Base-by-base conservation (phyloP, 208 protist species). In the Crithidia thermophila region DNA sequence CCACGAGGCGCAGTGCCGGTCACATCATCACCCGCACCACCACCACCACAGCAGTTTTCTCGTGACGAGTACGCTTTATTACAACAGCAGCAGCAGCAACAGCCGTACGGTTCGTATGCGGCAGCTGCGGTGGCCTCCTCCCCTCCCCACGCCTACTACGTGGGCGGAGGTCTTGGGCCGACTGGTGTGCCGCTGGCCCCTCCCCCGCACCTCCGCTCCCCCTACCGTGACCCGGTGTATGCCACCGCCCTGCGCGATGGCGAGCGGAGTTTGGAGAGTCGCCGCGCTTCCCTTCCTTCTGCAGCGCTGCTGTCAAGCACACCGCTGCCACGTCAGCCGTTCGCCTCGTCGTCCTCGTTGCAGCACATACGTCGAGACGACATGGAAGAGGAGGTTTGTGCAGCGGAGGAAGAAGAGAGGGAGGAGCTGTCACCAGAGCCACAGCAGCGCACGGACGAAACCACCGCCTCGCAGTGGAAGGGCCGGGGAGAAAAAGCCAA, bases 321-420 rank as follows among this genome's bases (percentile, higher is more conserved):
- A n/a, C n/a, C 33, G n/a, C 53, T 46, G 36, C 53, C 53, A 33
- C 36, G 33, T n/a, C 53, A 59, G 53, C 53, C 36, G 4, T 59
- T 59, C 23, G 36, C 53, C 1, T 9, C 47, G 7, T 13, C 47
- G 4, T 36, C 47, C n/a, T n/a, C n/a, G n/a, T n/a, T n/a, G n/a
- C n/a, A n/a, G n/a, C n/a, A n/a, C n/a, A n/a, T n/a, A n/a, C n/a
- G n/a, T n/a, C n/a, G n/a, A n/a, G n/a, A 28, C 28, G 47, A 36
- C 47, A 53, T 4, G 31, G 23, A 3, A 16, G 47, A 53, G 47
- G 4, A n/a, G n/a, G n/a, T n/a, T n/a, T n/a, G n/a, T n/a, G n/a
- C n/a, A n/a, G n/a, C n/a, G n/a, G n/a, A n/a, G n/a, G n/a, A n/a
- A n/a, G n/a, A n/a, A n/a, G n/a, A n/a, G n/a, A n/a, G n/a, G n/a